phyloP scores from a whole-genome alignment of 169 alveolate genomes.

The Sarcocystis neurona region DNA sequence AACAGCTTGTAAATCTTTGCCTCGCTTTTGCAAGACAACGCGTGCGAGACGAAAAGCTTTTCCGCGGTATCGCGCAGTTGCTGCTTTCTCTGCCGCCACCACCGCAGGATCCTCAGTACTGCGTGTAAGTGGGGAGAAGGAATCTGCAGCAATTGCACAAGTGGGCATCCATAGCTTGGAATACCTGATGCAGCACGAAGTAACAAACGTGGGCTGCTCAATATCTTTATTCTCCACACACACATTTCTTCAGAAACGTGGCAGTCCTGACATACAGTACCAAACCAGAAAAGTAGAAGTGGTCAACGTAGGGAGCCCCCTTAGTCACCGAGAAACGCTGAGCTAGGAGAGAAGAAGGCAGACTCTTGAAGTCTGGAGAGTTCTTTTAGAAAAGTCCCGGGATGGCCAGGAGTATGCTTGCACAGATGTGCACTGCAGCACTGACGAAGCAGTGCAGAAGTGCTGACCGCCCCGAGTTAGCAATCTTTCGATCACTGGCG shows the following conservation, averaged over 20 bases:
- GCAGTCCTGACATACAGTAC: not conserved
- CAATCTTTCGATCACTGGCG: too few species aligned
- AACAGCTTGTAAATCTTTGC: slow-evolving; percentile 35
- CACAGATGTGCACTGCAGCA: too few species aligned
- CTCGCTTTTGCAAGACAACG: slow-evolving; percentile 8
- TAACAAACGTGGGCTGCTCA: not conserved
- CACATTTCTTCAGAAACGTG: not conserved
- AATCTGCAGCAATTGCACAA: too few species aligned
- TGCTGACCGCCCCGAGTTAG: too few species aligned
- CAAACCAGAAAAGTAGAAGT: not conserved
- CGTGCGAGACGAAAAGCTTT: not conserved
- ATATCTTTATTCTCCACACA: not conserved
- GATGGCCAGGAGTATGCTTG: too few species aligned
- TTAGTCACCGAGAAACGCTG: too few species aligned
- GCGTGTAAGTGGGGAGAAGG: not conserved
- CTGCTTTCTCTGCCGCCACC: slow-evolving; percentile 1
- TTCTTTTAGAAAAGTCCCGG: too few species aligned
- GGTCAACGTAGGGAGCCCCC: too few species aligned
- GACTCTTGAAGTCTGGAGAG: too few species aligned
- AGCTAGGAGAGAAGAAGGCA: too few species aligned
- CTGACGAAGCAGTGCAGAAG: too few species aligned
- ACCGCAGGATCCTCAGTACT: not conserved
- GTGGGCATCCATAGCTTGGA: too few species aligned
- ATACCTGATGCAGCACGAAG: not conserved
- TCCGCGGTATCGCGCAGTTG: not conserved